These are phyloP conservation scores for Micractinium sp. DNA, from an alignment of 139 green algal species.

Conservation along the genomic window DNA sequence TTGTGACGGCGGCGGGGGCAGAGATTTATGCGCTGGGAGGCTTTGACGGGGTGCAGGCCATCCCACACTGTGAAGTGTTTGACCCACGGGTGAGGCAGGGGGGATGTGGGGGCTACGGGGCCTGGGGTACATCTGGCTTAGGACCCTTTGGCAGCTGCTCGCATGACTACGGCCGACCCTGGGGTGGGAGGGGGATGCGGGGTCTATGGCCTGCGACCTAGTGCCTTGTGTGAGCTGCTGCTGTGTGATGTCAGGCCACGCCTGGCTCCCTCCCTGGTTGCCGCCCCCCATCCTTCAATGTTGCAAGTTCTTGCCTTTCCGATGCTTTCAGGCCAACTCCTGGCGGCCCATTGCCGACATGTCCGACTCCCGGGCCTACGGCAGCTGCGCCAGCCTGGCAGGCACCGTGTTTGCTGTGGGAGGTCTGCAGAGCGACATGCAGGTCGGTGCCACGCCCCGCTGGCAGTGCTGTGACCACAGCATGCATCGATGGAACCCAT, in stretches of 20 bases:
- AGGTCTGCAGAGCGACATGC: constrained; percentile 47
- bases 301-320: no score
- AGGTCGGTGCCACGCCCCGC: constrained; percentile 4
- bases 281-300: no score
- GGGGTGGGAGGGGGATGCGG: no score
- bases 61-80: constrained; percentile 35
- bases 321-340: not conserved
- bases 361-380: constrained; percentile 37
- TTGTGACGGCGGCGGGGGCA: constrained; percentile 18
- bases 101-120: no score
- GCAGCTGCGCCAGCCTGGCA: constrained; percentile 20
- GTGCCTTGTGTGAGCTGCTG: no score
- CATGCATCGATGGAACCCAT: no score
- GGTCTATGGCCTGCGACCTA: no score
- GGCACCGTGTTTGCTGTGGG: constrained; percentile 35
- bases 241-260: not conserved
- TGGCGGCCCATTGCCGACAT: constrained; percentile 39
- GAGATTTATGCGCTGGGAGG: constrained; percentile 44
- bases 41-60: constrained; percentile 38
- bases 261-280: no score
- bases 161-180: no score
- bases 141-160: no score
- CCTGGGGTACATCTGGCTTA: no score
- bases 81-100: constrained; percentile 8
- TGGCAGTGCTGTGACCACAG: not conserved